These are phyloP conservation scores for Brassica nigra DNA, from an alignment of 345 rosid genomes.

Conservation along the genomic window DNA sequence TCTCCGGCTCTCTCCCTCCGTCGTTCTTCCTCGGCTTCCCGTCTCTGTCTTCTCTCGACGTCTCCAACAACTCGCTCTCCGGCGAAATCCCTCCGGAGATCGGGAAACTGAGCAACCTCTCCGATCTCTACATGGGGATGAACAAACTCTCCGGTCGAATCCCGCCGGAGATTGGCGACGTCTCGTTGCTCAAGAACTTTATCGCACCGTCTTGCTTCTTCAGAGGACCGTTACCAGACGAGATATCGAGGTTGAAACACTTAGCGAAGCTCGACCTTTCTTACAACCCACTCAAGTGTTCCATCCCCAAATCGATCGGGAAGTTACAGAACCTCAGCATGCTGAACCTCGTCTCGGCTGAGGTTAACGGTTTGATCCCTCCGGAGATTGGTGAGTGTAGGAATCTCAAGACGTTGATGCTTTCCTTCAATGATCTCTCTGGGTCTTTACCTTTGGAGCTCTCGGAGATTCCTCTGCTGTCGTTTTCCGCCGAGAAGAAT, in stretches of 20 bases:
- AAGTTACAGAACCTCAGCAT: constrained; percentile 52
- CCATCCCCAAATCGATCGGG: constrained; percentile 63
- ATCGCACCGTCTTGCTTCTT: constrained; percentile 59
- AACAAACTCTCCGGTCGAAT: constrained; percentile 66
- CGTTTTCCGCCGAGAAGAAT: constrained; percentile 78
- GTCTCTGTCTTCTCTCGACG: constrained; percentile 57
- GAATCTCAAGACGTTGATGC: constrained; percentile 60
- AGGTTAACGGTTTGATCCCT: constrained; percentile 71
- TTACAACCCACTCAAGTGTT: constrained; percentile 70
- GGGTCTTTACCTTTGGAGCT: constrained; percentile 71
- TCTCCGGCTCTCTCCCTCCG: constrained; percentile 64
- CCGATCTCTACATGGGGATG: constrained; percentile 69
- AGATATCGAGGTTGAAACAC: constrained; percentile 48
- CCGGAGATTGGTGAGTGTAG: constrained; percentile 68
- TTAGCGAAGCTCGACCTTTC: constrained; percentile 75
- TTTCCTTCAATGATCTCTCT: constrained; percentile 72
- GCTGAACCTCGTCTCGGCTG: constrained; percentile 60
- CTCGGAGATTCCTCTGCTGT: constrained; percentile 54
- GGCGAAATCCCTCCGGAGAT: constrained; percentile 64
- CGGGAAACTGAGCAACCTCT: constrained; percentile 57
- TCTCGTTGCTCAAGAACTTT: constrained; percentile 56
- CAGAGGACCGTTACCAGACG: constrained; percentile 74
- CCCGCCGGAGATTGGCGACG: constrained; percentile 70
- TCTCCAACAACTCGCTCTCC: constrained; percentile 71
- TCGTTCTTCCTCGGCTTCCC: constrained; percentile 49